Evolutionary conservation across 2,329 filamentous ascomycete species (phyloP).

Genomic region (Verticillium klebahnii): DNA sequence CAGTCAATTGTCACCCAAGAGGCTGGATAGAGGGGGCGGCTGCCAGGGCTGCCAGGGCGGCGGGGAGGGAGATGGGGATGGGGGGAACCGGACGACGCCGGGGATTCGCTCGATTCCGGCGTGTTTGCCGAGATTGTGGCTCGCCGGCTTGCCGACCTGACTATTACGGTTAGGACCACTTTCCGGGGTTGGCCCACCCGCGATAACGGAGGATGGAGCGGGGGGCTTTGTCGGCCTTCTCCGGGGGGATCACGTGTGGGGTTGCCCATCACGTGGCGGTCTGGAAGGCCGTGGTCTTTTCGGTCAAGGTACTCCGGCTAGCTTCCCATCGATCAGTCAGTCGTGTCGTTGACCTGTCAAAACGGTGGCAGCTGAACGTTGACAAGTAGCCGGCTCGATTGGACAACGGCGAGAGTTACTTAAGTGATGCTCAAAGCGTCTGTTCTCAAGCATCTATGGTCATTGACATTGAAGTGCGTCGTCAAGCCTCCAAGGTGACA

Average conservation of each 20-base stretch:
- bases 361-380: too few relatives aligned
- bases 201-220: neutral
- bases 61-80: neutral
- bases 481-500: too few relatives aligned
- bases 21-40: neutral
- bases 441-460: too few relatives aligned
- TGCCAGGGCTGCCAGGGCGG: neutral
- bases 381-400: too few relatives aligned
- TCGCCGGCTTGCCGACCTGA: constrained; percentile 1
- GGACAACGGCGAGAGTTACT: too few relatives aligned
- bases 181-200: neutral
- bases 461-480: too few relatives aligned
- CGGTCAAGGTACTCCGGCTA: neutral
- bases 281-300: neutral
- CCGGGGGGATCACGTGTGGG: neutral
- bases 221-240: neutral
- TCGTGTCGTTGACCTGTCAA: too few relatives aligned
- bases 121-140: neutral
- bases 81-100: neutral
- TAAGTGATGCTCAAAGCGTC: too few relatives aligned
- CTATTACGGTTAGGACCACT: neutral
- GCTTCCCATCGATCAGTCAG: too few relatives aligned
- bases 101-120: neutral
- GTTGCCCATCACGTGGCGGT: neutral
- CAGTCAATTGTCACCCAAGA: neutral